These are phyloP conservation scores for Laguncularia racemosa DNA, from an alignment of 345 rosid genomes.

Conservation along the genomic window DNA sequence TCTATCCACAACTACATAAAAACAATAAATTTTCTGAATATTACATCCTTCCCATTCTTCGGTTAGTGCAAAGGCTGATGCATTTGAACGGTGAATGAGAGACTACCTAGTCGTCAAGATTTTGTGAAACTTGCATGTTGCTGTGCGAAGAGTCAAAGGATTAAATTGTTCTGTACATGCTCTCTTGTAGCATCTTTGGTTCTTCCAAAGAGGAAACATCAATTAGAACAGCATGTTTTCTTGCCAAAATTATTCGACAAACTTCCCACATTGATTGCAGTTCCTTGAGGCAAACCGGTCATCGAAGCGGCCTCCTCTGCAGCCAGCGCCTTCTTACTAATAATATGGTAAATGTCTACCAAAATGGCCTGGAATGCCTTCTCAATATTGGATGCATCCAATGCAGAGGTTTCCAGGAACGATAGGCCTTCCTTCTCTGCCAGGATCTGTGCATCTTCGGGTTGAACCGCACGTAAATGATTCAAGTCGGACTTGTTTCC, in stretches of 20 bases:
- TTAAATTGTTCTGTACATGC: too few species aligned
- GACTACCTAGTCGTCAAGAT: too few species aligned
- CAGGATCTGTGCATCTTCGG: conserved; percentile 29
- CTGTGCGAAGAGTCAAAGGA: too few species aligned
- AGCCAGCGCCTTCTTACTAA: conserved; percentile 57
- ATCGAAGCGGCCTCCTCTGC: conserved; percentile 44
- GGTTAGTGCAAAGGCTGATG: too few species aligned
- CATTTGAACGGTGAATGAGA: too few species aligned
- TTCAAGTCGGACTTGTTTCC: conserved; percentile 64
- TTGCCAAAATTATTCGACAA: conserved; percentile 29
- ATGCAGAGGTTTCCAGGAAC: conserved; percentile 56
- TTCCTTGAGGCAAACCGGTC: conserved; percentile 51
- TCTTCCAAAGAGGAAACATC: not conserved
- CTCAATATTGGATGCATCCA: conserved; percentile 51
- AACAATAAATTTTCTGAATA: too few species aligned
- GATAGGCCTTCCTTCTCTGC: conserved; percentile 45
- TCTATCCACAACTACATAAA: too few species aligned
- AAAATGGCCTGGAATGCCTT: conserved; percentile 55
- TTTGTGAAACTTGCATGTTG: too few species aligned
- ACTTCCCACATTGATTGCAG: conserved; percentile 52
- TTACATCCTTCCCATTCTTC: too few species aligned
- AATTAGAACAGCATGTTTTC: conserved; percentile 53
- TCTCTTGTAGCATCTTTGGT: too few species aligned
- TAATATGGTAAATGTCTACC: conserved; percentile 48
- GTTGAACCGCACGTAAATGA: conserved; percentile 35